Base-by-base conservation (phyloP, 352 stramenopile species). In the Pseudoperonospora humuli region DNA sequence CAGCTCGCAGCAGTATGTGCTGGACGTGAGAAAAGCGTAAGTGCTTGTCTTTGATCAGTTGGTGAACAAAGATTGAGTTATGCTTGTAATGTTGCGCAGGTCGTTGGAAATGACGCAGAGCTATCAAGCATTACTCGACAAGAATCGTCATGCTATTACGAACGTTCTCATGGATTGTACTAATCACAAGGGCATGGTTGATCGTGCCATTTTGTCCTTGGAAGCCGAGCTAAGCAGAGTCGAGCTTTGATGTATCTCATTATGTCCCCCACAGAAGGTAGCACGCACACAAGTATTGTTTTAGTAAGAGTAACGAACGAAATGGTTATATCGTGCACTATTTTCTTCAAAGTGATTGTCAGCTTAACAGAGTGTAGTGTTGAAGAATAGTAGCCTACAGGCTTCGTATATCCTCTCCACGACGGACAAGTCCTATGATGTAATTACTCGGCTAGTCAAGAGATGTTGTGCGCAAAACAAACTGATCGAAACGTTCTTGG, bases 401-500 rank as follows among this genome's bases (percentile, higher is more conserved):
- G n/a, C 41, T 45, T 15, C 36, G n/a, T 5, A 41, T 33, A n/a
- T 32, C 33, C 28, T 18, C 17, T 54, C 11, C 13, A 50, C 8
- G 20, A 24, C 24, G 17, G 23, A n/a, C 36, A 28, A 46, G 35
- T 9, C 15, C 26, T 59, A 49, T 52, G 46, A 29, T 45, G 26
- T 32, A 26, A 15, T 40, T 28, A 54, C 47, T 19, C 41, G 49
- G 13, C 51, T 60, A 49, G 40, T 68, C 49, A 10, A 64, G 37
- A 19, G 73, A 79, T 43, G 69, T 85, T 18, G 73, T 72, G 39
- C 79, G 79, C 54, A 81, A 45, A 36, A 93, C 75, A 39, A 93
- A 83, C 43, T 86, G 73, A 51, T 93, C 72, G 43, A 93, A 93
- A 42, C 80, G 76, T 54, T 93, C 73, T 53, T 90, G 80, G 18